These are phyloP conservation scores for Drechslera avenae DNA, from an alignment of 2,329 filamentous ascomycete genomes.

Conservation along the genomic window DNA sequence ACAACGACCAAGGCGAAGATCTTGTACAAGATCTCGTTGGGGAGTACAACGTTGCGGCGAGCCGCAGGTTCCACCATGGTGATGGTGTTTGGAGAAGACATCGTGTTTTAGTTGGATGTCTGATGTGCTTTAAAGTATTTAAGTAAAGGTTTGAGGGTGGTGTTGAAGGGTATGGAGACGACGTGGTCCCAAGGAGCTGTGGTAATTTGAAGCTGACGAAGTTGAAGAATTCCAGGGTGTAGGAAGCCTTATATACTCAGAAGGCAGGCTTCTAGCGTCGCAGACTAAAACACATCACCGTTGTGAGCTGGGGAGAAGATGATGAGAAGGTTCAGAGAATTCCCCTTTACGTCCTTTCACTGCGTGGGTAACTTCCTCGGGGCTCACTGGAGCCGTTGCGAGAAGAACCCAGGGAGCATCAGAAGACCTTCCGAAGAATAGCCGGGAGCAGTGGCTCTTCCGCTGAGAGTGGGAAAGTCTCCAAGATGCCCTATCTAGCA, in stretches of 20 bases:
- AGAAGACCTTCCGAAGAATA: neutral
- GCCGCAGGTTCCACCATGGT: conserved; percentile 1
- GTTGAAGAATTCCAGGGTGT: neutral
- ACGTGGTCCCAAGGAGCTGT: neutral
- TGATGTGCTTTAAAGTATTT: neutral
- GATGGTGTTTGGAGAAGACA: conserved; percentile 10
- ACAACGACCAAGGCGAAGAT: conserved; percentile 17
- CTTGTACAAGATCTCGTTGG: conserved; percentile 19
- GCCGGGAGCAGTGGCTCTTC: neutral
- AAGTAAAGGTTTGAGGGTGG: neutral
- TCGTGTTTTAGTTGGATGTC: conserved; percentile 1
- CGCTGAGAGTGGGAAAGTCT: neutral
- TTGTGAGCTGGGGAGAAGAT: neutral
- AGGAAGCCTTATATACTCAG: conserved; percentile 2
- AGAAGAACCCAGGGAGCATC: neutral
- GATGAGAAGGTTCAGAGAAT: neutral
- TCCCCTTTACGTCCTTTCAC: conserved; percentile 1
- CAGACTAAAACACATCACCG: neutral
- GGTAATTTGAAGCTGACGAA: neutral
- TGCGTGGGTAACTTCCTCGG: neutral
- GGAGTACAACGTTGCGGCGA: conserved; percentile 14
- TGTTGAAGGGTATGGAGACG: neutral
- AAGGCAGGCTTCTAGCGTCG: neutral
- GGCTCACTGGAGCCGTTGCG: neutral
- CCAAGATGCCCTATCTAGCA: neutral